phyloP scores from a whole-genome alignment of 2,329 filamentous ascomycete species.

The Claviceps lovelessii region DNA sequence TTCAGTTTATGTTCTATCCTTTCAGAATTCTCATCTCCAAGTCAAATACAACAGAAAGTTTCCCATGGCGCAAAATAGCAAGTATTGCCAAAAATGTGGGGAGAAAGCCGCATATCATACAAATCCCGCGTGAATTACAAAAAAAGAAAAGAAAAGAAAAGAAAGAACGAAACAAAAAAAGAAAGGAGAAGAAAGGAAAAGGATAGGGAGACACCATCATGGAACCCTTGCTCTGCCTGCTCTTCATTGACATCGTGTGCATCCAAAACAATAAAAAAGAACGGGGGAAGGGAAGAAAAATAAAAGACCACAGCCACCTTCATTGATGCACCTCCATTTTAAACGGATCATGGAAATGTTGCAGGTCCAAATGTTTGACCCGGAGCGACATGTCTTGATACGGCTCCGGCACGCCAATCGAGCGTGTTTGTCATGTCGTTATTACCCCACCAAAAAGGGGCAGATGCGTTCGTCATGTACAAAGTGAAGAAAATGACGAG shows the following conservation, averaged over 20 bases:
- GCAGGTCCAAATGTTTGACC: conserved; percentile 38
- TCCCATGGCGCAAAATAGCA: background rate
- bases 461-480: conserved; percentile 39
- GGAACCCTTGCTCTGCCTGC: background rate
- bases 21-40: background rate
- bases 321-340: background rate
- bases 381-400: conserved; percentile 25
- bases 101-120: too few species aligned
- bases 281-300: background rate
- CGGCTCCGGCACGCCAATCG: conserved; percentile 29
- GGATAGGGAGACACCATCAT: background rate
- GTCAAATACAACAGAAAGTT: background rate
- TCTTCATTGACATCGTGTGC: background rate
- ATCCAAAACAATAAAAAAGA: background rate
- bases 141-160: background rate
- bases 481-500: conserved; percentile 58
- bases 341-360: conserved; percentile 6
- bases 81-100: background rate
- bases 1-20: background rate
- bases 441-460: conserved; percentile 52
- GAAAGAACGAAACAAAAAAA: background rate
- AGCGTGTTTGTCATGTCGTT: conserved; percentile 30
- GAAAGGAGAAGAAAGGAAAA: background rate
- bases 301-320: background rate
- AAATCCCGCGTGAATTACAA: background rate